Conservation (phyloP, 1,284 basidiomycete species). For the Cutaneotrichosporon curvatum region DNA sequence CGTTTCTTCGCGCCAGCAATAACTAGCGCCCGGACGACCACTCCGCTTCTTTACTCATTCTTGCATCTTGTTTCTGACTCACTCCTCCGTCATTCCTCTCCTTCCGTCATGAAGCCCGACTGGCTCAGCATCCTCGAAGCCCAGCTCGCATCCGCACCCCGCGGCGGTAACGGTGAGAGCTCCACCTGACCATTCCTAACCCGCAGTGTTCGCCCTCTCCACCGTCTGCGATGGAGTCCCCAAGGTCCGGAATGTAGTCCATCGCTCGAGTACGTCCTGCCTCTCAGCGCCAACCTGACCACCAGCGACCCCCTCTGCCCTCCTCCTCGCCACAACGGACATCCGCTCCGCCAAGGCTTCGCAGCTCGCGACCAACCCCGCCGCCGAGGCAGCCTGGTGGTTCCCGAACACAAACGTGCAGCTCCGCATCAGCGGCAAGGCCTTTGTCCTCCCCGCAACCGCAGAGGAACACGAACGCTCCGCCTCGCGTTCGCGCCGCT, state of each 20-base stretch:
- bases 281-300: background rate
- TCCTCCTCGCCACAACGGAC: conserved; percentile 43
- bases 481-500: background rate
- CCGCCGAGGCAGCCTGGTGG: conserved; percentile 40
- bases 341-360: conserved; percentile 39
- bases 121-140: conserved; percentile 32
- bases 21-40: too few relatives aligned
- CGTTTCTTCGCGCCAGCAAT: too few relatives aligned
- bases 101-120: conserved; percentile 14
- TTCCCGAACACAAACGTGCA: conserved; percentile 34
- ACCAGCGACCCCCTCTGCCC: conserved; percentile 30
- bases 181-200: background rate
- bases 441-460: conserved; percentile 22
- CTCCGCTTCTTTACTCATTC: too few relatives aligned
- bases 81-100: too few relatives aligned
- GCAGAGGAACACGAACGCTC: background rate
- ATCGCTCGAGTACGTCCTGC: conserved; percentile 32
- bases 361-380: conserved; percentile 28
- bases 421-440: conserved; percentile 39
- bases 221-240: conserved; percentile 30
- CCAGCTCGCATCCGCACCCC: conserved; percentile 31
- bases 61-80: too few relatives aligned
- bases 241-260: conserved; percentile 39
- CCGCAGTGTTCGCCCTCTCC: conserved; percentile 34
- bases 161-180: conserved; percentile 23